Evolutionary conservation across 2,329 filamentous ascomycete species (phyloP).

Genomic region (Aspergillus hortae): DNA sequence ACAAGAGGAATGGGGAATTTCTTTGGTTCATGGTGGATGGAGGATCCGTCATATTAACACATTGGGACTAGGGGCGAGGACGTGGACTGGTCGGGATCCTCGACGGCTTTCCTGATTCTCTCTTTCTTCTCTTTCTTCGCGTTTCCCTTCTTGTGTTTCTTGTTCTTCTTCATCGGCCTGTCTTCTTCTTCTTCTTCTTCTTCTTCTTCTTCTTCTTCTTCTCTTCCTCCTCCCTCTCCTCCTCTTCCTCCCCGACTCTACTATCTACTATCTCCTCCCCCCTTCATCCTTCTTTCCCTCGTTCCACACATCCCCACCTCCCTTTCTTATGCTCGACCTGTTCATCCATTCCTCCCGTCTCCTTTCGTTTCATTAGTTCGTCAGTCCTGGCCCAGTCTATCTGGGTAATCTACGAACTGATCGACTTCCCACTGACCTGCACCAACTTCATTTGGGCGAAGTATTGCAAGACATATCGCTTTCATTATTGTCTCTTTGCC

Average conservation of each 20-base stretch:
- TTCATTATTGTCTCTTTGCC: too few relatives aligned
- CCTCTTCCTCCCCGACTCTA: conserved; percentile 9
- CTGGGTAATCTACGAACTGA: background rate
- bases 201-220: conserved; percentile 9
- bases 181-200: conserved; percentile 10
- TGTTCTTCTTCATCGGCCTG: conserved; percentile 9
- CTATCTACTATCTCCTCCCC: conserved; percentile 11
- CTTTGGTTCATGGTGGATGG: conserved; percentile 27
- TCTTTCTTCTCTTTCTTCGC: conserved; percentile 14
- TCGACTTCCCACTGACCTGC: conserved; percentile 20
- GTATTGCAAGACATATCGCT: background rate
- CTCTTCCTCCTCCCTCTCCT: conserved; percentile 10
- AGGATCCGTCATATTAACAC: conserved; percentile 41
- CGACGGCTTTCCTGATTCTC: conserved; percentile 26
- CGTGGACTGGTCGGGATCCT: conserved; percentile 33
- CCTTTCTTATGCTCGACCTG: conserved; percentile 7
- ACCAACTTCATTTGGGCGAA: conserved; percentile 4
- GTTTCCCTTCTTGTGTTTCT: conserved; percentile 7
- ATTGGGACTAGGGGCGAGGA: conserved; percentile 39
- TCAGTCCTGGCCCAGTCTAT: background rate
- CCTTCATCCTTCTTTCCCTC: conserved; percentile 5
- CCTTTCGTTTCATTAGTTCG: conserved; percentile 8
- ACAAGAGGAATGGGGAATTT: conserved; percentile 9
- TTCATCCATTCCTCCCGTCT: conserved; percentile 12
- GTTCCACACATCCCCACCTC: conserved; percentile 2